Base-by-base conservation (phyloP, 176 grass and related monocot genomes). In the Zoysia japonica region DNA sequence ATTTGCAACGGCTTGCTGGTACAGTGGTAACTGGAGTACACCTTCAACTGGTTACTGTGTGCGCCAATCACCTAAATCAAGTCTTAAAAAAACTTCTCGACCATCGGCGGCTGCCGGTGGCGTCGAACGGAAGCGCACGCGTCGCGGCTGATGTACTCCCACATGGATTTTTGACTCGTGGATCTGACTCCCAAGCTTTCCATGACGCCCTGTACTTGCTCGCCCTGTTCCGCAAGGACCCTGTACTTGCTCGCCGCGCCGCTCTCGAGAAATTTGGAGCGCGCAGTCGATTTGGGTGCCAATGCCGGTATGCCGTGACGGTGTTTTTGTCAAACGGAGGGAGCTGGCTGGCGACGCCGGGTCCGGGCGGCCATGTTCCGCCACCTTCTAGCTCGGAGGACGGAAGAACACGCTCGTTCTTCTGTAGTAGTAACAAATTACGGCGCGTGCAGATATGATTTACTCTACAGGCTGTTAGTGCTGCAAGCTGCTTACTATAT, bases 371-470 rank as follows among this genome's bases (percentile, higher is more conserved):
- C 16, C 71, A 60, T 42, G 72, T 8, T 12, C 17, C 49, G 55
- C 7, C 13, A 61, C n/a, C 41, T 55, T 20, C 19, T 9, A 45
- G 56, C 68, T 8, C 3, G n/a, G 61, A 65, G 80, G 70, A 47
- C 80, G 56, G 2, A 62, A n/a, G 13, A 28, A 7, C 6, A 51
- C n/a, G 39, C 46, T 11, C 15, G n/a, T 47, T 2, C 19, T 8
- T 13, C 1, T 40, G 28, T 28, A 28, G 28, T 28, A 28, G 68
- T 40, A 66, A 57, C 16, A 51, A 60, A 40, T 68, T 7, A 85
- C 49, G 59, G 61, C 69, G 80, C 84, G 80, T 70, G 85, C 71
- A 65, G 10, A 82, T 44, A 70, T 14, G 54, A 62, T 53, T 52
- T 7, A 3, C 5, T 45, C 43, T 45, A 47, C 45, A 17, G 50